Evolutionary conservation across 2,329 filamentous ascomycete species (phyloP).

Genomic region (Ascochyta koolunga): DNA sequence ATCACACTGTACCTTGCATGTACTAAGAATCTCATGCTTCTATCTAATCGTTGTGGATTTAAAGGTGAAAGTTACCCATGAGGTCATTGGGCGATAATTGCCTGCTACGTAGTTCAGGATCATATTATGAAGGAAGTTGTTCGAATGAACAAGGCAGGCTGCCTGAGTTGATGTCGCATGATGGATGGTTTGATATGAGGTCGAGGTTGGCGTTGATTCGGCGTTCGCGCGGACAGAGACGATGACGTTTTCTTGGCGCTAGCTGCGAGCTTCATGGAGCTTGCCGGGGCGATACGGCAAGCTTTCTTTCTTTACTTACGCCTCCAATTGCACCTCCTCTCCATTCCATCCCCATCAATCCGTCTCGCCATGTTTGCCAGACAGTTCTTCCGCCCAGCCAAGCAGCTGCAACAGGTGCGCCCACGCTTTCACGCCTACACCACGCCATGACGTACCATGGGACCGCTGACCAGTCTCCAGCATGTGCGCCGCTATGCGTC

Average conservation of each 20-base stretch:
- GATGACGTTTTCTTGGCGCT: slow-evolving; percentile 23
- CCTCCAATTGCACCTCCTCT: slow-evolving; percentile 10
- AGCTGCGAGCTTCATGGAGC: slow-evolving; percentile 5
- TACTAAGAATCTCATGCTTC: too few species aligned
- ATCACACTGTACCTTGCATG: too few species aligned
- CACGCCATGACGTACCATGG: slow-evolving; percentile 19
- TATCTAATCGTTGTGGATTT: too few species aligned
- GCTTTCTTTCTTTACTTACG: slow-evolving; percentile 11
- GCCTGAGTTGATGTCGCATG: not conserved
- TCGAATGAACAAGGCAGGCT: not conserved
- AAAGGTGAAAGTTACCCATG: too few species aligned
- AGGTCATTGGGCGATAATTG: too few species aligned
- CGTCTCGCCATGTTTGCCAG: slow-evolving; percentile 51
- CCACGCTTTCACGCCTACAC: not conserved
- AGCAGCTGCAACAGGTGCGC: slow-evolving; percentile 50
- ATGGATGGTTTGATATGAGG: too few species aligned
- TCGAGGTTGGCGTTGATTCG: not conserved
- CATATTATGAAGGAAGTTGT: too few species aligned
- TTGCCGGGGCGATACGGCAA: not conserved
- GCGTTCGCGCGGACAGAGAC: not conserved
- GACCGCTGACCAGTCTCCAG: slow-evolving; percentile 50
- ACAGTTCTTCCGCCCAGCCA: slow-evolving; percentile 52
- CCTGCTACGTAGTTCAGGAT: too few species aligned
- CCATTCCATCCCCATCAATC: slow-evolving; percentile 28
- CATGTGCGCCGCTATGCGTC: slow-evolving; percentile 77